Conservation (phyloP, 495 filamentous ascomycete genomes). For the Physcia stellaris region DNA sequence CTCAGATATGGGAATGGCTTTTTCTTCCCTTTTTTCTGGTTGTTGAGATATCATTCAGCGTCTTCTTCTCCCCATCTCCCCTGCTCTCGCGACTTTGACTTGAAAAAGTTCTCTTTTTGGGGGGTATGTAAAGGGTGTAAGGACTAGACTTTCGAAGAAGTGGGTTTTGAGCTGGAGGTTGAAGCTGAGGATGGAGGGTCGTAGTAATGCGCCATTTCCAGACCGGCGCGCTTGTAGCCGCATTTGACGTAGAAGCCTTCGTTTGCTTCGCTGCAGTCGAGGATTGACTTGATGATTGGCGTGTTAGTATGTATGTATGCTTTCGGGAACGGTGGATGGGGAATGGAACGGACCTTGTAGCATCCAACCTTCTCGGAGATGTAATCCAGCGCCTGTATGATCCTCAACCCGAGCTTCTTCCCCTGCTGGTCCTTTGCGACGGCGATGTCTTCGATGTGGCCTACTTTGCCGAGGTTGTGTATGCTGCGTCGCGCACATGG, state of each 20-base stretch:
- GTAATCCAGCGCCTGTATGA: constrained; percentile 89
- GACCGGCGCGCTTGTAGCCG: constrained; percentile 80
- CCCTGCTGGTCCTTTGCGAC: constrained; percentile 89
- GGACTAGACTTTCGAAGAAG: no score
- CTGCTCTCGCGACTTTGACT: no score
- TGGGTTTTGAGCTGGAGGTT: no score
- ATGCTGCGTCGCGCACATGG: no score
- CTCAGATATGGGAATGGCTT: no score
- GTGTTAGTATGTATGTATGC: background rate
- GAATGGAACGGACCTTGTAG: constrained; percentile 72
- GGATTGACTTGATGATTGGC: constrained; percentile 37
- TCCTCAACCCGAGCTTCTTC: constrained; percentile 82
- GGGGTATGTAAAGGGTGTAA: no score
- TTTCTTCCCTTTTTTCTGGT: no score
- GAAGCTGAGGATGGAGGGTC: no score
- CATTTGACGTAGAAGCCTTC: constrained; percentile 99
- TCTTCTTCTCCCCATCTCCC: no score
- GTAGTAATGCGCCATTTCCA: constrained; percentile 97
- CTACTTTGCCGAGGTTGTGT: constrained; percentile 39
- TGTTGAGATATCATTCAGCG: no score
- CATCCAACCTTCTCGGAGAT: constrained; percentile 75
- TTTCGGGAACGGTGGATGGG: background rate
- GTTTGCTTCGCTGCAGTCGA: constrained; percentile 72
- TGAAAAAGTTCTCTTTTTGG: no score
- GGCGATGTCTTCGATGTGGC: constrained; percentile 97